phyloP scores from a whole-genome alignment of 495 filamentous ascomycete genomes.

The Aspergillus olivimuriae region DNA sequence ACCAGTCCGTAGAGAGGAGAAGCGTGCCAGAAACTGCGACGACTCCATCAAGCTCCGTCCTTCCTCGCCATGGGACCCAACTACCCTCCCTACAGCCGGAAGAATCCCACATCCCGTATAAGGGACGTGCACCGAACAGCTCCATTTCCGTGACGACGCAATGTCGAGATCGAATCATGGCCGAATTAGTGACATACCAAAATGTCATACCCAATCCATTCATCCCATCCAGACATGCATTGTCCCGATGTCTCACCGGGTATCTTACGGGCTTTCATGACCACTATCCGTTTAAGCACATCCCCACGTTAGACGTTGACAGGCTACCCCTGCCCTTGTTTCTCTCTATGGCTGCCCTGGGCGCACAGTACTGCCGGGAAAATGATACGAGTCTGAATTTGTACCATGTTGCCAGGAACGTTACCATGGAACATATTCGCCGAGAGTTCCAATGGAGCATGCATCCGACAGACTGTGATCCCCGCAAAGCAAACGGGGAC shows the following conservation, averaged over 20 bases:
- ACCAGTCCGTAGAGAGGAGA: conserved; percentile 16
- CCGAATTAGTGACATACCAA: conserved; percentile 18
- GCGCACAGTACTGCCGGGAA: conserved; percentile 55
- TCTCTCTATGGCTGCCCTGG: conserved; percentile 57
- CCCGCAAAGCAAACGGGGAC: background rate
- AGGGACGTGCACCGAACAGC: conserved; percentile 23
- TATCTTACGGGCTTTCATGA: conserved; percentile 64
- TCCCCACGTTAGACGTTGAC: conserved; percentile 52
- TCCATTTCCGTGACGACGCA: conserved; percentile 31
- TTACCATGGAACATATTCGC: conserved; percentile 34
- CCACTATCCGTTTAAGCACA: conserved; percentile 62
- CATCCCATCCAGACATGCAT: conserved; percentile 50
- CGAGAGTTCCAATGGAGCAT: conserved; percentile 23
- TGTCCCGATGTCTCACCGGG: conserved; percentile 60
- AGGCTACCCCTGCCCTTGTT: conserved; percentile 52
- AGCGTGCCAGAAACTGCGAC: conserved; percentile 10
- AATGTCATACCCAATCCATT: conserved; percentile 33
- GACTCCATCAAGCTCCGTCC: conserved; percentile 29
- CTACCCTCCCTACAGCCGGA: conserved; percentile 35
- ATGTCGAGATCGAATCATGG: conserved; percentile 28
- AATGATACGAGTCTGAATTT: conserved; percentile 40
- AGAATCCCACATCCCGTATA: conserved; percentile 23
- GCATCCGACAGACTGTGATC: background rate
- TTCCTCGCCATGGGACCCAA: conserved; percentile 34
- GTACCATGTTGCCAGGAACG: conserved; percentile 38